Percentiles rank a stretch among this genome's conserved stretches.
phyloP scores from a whole-genome alignment of 2,329 filamentous ascomycete species.

The Hypoxylon sp. region DNA sequence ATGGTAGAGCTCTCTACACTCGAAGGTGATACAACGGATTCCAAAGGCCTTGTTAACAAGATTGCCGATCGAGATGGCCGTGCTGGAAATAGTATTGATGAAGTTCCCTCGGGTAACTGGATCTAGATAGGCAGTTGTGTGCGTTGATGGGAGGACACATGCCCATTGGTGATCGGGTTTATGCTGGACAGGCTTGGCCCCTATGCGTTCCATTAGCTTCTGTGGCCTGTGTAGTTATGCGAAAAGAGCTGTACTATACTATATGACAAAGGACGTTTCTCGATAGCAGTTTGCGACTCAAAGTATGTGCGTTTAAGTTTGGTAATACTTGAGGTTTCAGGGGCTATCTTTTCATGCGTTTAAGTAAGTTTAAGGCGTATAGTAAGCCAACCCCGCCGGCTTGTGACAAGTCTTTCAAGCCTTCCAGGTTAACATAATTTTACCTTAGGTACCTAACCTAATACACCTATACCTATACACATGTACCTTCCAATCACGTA shows the following conservation, averaged over 20 bases:
- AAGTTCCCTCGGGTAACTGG: conserved; percentile 46
- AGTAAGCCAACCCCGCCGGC: conserved; percentile 34
- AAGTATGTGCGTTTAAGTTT: background rate
- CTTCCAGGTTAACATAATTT: too few species aligned
- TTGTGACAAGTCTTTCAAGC: background rate
- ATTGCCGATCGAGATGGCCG: background rate
- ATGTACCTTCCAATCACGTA: too few species aligned
- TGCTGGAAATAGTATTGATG: conserved; percentile 16
- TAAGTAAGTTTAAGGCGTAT: background rate
- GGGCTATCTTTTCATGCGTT: too few species aligned
- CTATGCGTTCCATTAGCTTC: conserved; percentile 10
- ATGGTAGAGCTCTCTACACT: conserved; percentile 32
- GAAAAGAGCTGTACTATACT: background rate
- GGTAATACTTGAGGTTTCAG: background rate
- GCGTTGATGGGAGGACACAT: background rate
- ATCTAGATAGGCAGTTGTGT: conserved; percentile 36
- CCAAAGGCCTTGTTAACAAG: conserved; percentile 2
- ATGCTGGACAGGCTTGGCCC: background rate
- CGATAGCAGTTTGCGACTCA: background rate
- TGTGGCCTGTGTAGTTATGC: conserved; percentile 1
- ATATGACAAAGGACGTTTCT: background rate
- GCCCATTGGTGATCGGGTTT: background rate
- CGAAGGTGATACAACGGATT: conserved; percentile 1
- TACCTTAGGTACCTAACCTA: too few species aligned
- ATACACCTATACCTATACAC: too few species aligned